phyloP scores from a whole-genome alignment of 2,329 filamentous ascomycete genomes.

The Xylariaceae sp. region DNA sequence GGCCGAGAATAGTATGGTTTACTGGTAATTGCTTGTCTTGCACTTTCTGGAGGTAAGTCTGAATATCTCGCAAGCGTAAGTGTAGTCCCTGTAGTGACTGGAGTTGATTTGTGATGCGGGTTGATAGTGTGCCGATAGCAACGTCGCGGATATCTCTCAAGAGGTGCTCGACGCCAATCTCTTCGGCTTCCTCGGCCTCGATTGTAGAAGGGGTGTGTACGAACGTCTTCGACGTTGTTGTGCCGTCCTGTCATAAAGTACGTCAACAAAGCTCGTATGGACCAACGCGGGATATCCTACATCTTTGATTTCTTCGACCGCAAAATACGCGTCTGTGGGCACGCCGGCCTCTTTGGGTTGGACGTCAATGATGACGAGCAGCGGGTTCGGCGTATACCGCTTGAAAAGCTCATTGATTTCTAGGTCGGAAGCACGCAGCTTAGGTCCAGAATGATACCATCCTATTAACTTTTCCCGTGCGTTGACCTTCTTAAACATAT shows the following conservation, averaged over 20 bases:
- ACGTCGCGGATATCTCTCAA: slow-evolving; percentile 97
- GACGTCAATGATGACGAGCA: slow-evolving; percentile 96
- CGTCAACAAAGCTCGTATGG: slow-evolving; percentile 5
- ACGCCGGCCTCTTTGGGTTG: slow-evolving; percentile 97
- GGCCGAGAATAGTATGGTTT: slow-evolving; percentile 95
- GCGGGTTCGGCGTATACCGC: slow-evolving; percentile 92
- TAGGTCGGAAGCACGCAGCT: slow-evolving; percentile 90
- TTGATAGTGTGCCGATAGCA: slow-evolving; percentile 91
- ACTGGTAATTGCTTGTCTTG: slow-evolving; percentile 87
- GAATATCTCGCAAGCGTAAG: slow-evolving; percentile 89
- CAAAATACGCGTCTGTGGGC: slow-evolving; percentile 97
- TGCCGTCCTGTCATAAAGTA: slow-evolving; percentile 67
- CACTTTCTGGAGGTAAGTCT: slow-evolving; percentile 91
- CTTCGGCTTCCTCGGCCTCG: slow-evolving; percentile 97
- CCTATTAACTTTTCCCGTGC: slow-evolving; percentile 97
- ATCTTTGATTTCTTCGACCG: slow-evolving; percentile 98
- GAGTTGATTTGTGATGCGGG: slow-evolving; percentile 93
- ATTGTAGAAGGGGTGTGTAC: slow-evolving; percentile 98
- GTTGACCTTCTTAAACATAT: slow-evolving; percentile 99
- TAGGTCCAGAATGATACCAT: slow-evolving; percentile 98
- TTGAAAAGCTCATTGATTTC: slow-evolving; percentile 99
- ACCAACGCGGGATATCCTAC: slow-evolving; percentile 45
- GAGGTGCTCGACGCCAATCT: slow-evolving; percentile 97
- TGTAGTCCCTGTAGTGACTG: slow-evolving; percentile 96
- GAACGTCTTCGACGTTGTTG: slow-evolving; percentile 93